These are phyloP conservation scores for Sphagnum magellanicum DNA, from an alignment of 228 moss, liverwort and hornwort genomes.

Conservation along the genomic window DNA sequence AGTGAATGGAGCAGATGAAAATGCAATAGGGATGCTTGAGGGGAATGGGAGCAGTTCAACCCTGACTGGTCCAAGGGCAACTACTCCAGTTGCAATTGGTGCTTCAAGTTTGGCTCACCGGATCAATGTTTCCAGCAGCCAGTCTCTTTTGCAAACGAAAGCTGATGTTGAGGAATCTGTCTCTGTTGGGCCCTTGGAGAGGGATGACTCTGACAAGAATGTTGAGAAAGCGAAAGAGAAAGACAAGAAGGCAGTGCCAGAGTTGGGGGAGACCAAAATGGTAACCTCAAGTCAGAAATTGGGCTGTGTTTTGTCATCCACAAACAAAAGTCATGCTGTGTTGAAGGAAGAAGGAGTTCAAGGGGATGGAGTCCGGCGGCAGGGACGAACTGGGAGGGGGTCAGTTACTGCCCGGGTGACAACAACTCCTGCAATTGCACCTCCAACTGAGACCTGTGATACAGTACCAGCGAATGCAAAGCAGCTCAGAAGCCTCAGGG, in stretches of 20 bases:
- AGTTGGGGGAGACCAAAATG: slow-evolving; percentile 56
- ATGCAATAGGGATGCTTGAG: slow-evolving; percentile 28
- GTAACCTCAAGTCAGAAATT: slow-evolving; percentile 50
- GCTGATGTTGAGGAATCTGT: slow-evolving; percentile 41
- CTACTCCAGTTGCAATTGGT: slow-evolving; percentile 29
- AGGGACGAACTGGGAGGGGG: slow-evolving; percentile 91
- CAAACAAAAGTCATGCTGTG: slow-evolving; percentile 54
- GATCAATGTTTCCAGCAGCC: slow-evolving; percentile 32
- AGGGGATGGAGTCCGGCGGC: slow-evolving; percentile 87
- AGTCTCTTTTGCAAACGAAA: slow-evolving; percentile 35
- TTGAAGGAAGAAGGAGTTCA: slow-evolving; percentile 61
- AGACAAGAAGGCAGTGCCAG: slow-evolving; percentile 56
- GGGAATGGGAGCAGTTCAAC: slow-evolving; percentile 18
- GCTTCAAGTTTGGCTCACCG: slow-evolving; percentile 58
- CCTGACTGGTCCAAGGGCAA: slow-evolving; percentile 33
- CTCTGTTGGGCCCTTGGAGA: slow-evolving; percentile 62
- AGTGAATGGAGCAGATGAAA: slow-evolving; percentile 29
- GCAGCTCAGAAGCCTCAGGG: slow-evolving; percentile 66
- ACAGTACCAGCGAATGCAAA: slow-evolving; percentile 45
- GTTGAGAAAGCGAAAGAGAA: slow-evolving; percentile 75
- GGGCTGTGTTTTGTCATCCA: slow-evolving; percentile 40
- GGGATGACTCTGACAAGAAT: slow-evolving; percentile 71
- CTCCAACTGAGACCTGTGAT: slow-evolving; percentile 68
- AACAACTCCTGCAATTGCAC: slow-evolving; percentile 30
- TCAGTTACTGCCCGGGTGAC: slow-evolving; percentile 43